A percentile compares a stretch with the other conserved stretches of the same genome.
These are phyloP conservation scores for Herpetospermum pedunculosum DNA, from an alignment of 306 rosid genomes.

Conservation along the genomic window DNA sequence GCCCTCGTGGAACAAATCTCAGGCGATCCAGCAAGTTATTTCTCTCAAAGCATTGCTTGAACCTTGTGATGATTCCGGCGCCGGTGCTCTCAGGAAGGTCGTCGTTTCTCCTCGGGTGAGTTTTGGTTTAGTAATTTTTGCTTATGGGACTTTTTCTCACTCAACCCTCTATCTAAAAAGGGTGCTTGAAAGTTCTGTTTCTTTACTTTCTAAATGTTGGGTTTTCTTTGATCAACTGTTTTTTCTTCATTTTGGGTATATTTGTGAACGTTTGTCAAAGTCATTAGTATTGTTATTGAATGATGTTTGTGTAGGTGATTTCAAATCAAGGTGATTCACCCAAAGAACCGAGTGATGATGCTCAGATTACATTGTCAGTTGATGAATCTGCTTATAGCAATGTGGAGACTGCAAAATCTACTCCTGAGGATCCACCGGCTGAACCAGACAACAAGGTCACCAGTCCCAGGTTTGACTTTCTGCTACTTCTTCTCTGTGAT, in stretches of 20 bases:
- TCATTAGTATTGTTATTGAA: background rate
- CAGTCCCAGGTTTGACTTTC: constrained; percentile 41
- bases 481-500: constrained; percentile 1
- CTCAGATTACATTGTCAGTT: constrained; percentile 21
- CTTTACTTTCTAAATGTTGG: constrained; percentile 2
- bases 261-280: background rate
- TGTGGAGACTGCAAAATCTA: constrained; percentile 38
- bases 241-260: background rate
- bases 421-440: constrained; percentile 30
- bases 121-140: background rate
- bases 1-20: constrained; percentile 99
- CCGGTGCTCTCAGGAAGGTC: constrained; percentile 35
- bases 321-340: constrained; percentile 33
- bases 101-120: constrained; percentile 19
- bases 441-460: constrained; percentile 34
- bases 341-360: constrained; percentile 36
- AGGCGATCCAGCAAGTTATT: constrained; percentile 97
- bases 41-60: constrained; percentile 92
- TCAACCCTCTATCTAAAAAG: too few species aligned
- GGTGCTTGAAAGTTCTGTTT: background rate
- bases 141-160: background rate
- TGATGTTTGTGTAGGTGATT: constrained; percentile 26
- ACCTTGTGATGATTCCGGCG: constrained; percentile 58
- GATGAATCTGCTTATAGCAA: constrained; percentile 33
- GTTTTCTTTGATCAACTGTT: background rate